Conservation (phyloP, 441 rosid species). For the Sinapis alba region DNA sequence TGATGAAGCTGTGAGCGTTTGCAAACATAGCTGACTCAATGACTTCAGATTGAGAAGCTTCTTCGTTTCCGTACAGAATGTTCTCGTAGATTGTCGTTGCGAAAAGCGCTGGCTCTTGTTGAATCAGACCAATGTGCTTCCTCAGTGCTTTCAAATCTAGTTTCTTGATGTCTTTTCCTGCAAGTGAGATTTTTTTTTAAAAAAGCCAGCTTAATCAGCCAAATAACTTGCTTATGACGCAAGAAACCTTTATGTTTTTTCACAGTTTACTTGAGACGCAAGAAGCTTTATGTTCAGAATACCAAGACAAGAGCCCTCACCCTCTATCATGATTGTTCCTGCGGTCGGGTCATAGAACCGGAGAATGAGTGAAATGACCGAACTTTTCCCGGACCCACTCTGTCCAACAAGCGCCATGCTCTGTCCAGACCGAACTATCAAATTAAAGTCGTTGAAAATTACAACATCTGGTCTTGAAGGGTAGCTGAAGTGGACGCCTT, state of each 20-base stretch:
- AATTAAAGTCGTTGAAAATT: slow-evolving; percentile 72
- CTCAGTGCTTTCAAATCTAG: slow-evolving; percentile 70
- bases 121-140: slow-evolving; percentile 81
- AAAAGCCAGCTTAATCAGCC: background rate
- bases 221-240: background rate
- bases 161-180: slow-evolving; percentile 75
- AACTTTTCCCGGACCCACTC: slow-evolving; percentile 94
- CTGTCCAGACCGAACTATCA: slow-evolving; percentile 65
- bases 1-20: slow-evolving; percentile 79
- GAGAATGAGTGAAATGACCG: slow-evolving; percentile 76
- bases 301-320: slow-evolving; percentile 34
- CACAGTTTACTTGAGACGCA: background rate
- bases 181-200: background rate
- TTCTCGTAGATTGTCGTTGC: slow-evolving; percentile 83
- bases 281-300: background rate
- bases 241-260: slow-evolving; percentile 8
- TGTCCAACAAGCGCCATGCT: slow-evolving; percentile 93
- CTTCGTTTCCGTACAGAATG: slow-evolving; percentile 84
- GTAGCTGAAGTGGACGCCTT: slow-evolving; percentile 69
- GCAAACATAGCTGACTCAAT: slow-evolving; percentile 80
- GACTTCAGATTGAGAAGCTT: slow-evolving; percentile 75
- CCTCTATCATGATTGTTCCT: slow-evolving; percentile 82
- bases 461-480: slow-evolving; percentile 82
- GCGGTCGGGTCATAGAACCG: slow-evolving; percentile 82
- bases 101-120: slow-evolving; percentile 92